phyloP scores from a whole-genome alignment of 164 flowering plant species.

The Aristolochia fimbriata region DNA sequence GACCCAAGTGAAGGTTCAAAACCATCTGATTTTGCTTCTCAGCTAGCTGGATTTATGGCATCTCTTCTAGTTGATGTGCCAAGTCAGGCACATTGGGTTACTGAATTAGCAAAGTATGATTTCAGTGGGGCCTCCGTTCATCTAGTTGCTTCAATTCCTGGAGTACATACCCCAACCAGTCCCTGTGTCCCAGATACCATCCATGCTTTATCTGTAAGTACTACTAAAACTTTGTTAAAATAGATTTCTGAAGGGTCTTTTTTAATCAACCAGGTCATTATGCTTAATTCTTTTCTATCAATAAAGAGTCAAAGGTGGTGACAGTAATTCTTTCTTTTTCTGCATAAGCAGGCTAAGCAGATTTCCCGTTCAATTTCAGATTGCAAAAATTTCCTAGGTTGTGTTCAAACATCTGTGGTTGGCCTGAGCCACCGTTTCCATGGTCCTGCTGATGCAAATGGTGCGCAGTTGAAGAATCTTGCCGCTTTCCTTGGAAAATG shows the following conservation, averaged over 20 bases:
- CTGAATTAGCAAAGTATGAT: constrained; percentile 64
- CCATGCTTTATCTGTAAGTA: constrained; percentile 32
- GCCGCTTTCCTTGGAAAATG: constrained; percentile 51
- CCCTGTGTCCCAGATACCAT: constrained; percentile 18
- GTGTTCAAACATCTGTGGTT: constrained; percentile 71
- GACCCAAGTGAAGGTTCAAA: constrained; percentile 20
- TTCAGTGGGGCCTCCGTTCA: constrained; percentile 51
- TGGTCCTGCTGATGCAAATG: constrained; percentile 50
- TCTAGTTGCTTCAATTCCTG: constrained; percentile 78
- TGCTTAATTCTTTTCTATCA: not conserved
- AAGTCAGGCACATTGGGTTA: constrained; percentile 69
- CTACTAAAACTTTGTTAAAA: not conserved
- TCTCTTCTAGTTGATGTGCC: constrained; percentile 64
- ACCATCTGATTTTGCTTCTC: constrained; percentile 73
- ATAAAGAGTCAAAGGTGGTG: not conserved
- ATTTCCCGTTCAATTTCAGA: constrained; percentile 4
- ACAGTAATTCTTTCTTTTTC: too few relatives aligned
- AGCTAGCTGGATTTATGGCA: constrained; percentile 80
- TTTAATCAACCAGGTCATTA: not conserved
- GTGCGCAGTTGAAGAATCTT: constrained; percentile 51
- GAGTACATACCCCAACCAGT: constrained; percentile 38
- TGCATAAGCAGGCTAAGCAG: constrained; percentile 18
- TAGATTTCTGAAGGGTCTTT: not conserved
- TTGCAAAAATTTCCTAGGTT: constrained; percentile 39
- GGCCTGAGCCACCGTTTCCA: constrained; percentile 73